Base-by-base conservation (phyloP, 352 stramenopile genomes). In the Phytophthora citricola region DNA sequence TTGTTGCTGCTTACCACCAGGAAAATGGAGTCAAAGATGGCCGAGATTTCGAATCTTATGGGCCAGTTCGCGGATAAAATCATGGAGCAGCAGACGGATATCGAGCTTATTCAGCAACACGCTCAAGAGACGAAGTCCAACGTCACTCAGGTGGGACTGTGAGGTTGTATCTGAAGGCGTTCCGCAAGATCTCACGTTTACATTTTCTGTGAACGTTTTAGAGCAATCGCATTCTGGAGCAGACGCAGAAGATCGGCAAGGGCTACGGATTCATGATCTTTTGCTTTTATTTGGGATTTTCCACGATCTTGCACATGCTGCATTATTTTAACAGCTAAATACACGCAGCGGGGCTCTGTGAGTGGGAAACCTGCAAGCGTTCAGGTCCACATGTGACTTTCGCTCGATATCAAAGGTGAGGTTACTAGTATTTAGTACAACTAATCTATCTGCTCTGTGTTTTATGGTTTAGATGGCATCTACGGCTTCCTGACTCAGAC, bases 231-330 rank as follows among this genome's bases (percentile, higher is more conserved):
- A 93, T 92, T 38, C 58, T 96, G 40, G 77, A 93, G 65, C 77
- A 92, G 31, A 89, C 88, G 2, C 77, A 90, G 41, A 72, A 89
- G 56, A 90, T 94, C 41, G 86, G 88, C 5, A 73, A 66, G n/a
- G 80, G 81, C 57, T 92, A 91, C 51, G 88, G 88, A 6, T 94
- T 96, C 53, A 87, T 91, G 66, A 90, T 96, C 54, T 96, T 96
- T 54, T 96, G 88, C 50, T 82, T 94, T 62, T 96, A 96, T 65
- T 14, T 75, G 15, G 79, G 71, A 3, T 91, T 91, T 48, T 90
- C 88, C 8, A 29, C 89, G 14, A 58, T 96, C 34, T 53, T 96
- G 40, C 83, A 92, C 46, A 60, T 89, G 57, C 63, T 96, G 44
- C 88, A 96, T 71, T 93, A 92, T 64, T 92, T 93, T 72, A 87